These are phyloP conservation scores for Mortierella alpina DNA, from an alignment of 192 early-diverging fungal species.

Conservation along the genomic window DNA sequence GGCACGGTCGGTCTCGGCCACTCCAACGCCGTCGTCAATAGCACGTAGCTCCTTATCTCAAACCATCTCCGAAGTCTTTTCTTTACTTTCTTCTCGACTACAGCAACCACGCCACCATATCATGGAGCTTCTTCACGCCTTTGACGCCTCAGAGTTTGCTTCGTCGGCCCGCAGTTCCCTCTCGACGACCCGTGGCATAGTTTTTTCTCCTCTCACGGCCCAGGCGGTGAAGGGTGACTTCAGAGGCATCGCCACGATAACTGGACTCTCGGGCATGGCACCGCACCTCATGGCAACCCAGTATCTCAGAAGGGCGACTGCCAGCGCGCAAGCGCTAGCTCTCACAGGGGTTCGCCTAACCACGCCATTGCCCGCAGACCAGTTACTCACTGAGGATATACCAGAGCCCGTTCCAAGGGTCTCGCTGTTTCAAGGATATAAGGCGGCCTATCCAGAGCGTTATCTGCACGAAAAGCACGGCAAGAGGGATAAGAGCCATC, in stretches of 20 bases:
- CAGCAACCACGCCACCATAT: constrained; percentile 44
- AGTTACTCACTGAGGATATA: constrained; percentile 59
- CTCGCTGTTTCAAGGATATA: constrained; percentile 68
- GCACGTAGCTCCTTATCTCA: constrained; percentile 22
- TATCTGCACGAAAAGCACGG: constrained; percentile 25
- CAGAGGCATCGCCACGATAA: constrained; percentile 54
- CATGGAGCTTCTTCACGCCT: constrained; percentile 43
- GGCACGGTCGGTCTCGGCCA: background rate
- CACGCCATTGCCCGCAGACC: constrained; percentile 31
- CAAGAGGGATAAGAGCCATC: constrained; percentile 41
- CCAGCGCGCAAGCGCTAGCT: constrained; percentile 30
- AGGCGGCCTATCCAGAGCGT: constrained; percentile 60
- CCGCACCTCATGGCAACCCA: constrained; percentile 61
- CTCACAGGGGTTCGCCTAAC: constrained; percentile 21
- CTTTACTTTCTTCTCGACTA: constrained; percentile 43
- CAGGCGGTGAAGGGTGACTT: constrained; percentile 65
- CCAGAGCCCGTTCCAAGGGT: constrained; percentile 63
- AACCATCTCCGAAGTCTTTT: constrained; percentile 41
- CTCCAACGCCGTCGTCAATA: background rate
- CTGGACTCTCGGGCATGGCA: constrained; percentile 57
- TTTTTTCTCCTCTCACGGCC: constrained; percentile 65
- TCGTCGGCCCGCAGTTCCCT: constrained; percentile 41
- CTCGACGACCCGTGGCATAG: constrained; percentile 53
- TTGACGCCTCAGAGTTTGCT: constrained; percentile 43
- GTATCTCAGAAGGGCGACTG: constrained; percentile 37